Percentiles rank a stretch among this genome's conserved stretches.
These are phyloP conservation scores for Obelidium mucronatum DNA, from an alignment of 192 early-diverging fungal species.

Conservation along the genomic window DNA sequence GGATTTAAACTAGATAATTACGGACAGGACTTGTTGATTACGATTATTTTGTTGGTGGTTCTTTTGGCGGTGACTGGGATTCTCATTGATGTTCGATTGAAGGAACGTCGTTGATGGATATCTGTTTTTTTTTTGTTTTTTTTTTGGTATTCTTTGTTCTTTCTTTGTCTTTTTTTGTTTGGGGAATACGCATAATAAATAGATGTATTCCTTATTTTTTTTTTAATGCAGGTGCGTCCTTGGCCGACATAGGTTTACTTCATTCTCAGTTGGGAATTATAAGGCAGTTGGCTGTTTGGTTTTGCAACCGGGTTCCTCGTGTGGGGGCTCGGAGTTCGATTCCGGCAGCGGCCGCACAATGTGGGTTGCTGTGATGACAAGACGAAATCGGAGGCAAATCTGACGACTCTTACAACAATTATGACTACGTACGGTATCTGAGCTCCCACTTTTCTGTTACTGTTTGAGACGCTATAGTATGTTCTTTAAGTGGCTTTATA, in stretches of 20 bases:
- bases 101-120: conserved; percentile 29
- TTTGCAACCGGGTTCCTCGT: too few relatives aligned
- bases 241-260: too few relatives aligned
- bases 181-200: too few relatives aligned
- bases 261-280: too few relatives aligned
- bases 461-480: too few relatives aligned
- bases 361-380: conserved; percentile 10
- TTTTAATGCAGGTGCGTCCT: too few relatives aligned
- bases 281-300: too few relatives aligned
- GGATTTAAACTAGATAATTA: conserved; percentile 51
- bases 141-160: neutral
- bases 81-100: conserved; percentile 37
- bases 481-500: too few relatives aligned
- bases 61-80: conserved; percentile 43
- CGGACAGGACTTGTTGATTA: conserved; percentile 42
- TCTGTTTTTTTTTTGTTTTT: neutral
- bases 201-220: too few relatives aligned
- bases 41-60: conserved; percentile 41
- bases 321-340: too few relatives aligned
- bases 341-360: too few relatives aligned
- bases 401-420: neutral
- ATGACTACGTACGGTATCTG: conserved; percentile 17
- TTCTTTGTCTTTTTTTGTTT: too few relatives aligned
- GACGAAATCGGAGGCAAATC: neutral
- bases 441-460: neutral